Conservation (phyloP, 2,329 filamentous ascomycete genomes). For the Bretziella fagacearum region DNA sequence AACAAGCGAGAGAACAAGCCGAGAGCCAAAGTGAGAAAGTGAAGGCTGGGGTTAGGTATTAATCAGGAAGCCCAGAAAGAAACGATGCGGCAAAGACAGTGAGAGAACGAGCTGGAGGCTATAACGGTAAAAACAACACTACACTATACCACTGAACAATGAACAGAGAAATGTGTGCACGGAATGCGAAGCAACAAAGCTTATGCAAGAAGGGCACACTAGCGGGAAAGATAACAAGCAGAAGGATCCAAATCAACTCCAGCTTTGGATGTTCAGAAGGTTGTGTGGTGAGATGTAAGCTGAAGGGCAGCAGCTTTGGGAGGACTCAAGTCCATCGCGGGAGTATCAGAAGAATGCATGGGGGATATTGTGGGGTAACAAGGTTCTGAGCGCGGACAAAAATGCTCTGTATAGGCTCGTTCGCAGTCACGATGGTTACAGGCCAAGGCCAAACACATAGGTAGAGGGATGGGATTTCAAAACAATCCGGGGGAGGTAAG, state of each 20-base stretch:
- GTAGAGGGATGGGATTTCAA: background rate
- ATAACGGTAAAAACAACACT: conserved; percentile 1
- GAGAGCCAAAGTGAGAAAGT: background rate
- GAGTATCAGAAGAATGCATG: background rate
- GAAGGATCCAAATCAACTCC: conserved; percentile 4
- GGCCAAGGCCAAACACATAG: background rate
- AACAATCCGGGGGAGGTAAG: background rate
- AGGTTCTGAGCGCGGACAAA: background rate
- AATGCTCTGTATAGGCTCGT: background rate
- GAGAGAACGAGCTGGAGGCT: background rate
- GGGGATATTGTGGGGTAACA: background rate
- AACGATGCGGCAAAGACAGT: conserved; percentile 1
- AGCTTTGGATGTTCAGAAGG: conserved; percentile 1
- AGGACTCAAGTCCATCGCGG: background rate
- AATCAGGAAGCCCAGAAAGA: conserved; percentile 4
- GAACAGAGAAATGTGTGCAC: background rate
- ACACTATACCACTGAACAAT: background rate
- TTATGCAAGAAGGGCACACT: conserved; percentile 11
- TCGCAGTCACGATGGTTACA: background rate
- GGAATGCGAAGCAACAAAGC: conserved; percentile 4
- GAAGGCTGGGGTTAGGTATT: conserved; percentile 2
- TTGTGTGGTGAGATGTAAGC: background rate
- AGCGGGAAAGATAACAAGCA: conserved; percentile 11
- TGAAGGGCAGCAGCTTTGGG: background rate
- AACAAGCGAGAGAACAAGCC: background rate